Evolutionary conservation across 2,329 filamentous ascomycete genomes (phyloP), one percentile per base, ranked within the genome.

Genomic region (Ascosphaera pollenicola): DNA sequence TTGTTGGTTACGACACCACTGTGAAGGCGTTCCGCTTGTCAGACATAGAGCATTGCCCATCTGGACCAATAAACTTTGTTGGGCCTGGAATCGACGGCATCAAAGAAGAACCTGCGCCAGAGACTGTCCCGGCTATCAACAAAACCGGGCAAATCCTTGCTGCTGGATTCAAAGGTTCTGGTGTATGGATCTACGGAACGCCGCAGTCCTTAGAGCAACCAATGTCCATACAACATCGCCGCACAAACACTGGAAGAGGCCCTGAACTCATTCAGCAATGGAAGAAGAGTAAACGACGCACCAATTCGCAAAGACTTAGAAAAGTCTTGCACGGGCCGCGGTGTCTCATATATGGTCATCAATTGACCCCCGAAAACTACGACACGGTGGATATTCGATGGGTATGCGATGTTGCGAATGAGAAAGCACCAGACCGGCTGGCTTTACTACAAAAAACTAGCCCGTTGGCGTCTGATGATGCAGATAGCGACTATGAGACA

Each of bases 1-100:
- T 79, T 0, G 78, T 87, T 47, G 76, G 78, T 1, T 87, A 83
- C 48, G 79, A 87, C 50, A 65, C 72, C 44, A 74, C 73, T 44
- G 76, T 83, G 41, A 77, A 81, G 54, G 80, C 76, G 0, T 87
- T 87, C 53, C 70, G 78, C 42, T 76, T 79, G 17, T 77, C 85
- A 18, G 70, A 77, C 34, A 72, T 80, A 39, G 78, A 81, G 49
- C 77, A 84, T 47, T 60, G 80, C 13, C 68, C 75, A 37, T 80
- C 80, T 45, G 79, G 79, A 31, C 79, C 78, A 7, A 80, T 77
- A 1, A 84, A 84, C 52, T 85, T 87, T 49, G 76, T 77, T 3
- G 79, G 77, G 0, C 80, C 80, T 1, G 54, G 55, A 36, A 49
- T 54, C n/a, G 46, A 48, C 11, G 48, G 53, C 11, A 53, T 53